These are phyloP conservation scores for Pythium aphanidermatum DNA, from an alignment of 352 stramenopile genomes.

Conservation along the genomic window DNA sequence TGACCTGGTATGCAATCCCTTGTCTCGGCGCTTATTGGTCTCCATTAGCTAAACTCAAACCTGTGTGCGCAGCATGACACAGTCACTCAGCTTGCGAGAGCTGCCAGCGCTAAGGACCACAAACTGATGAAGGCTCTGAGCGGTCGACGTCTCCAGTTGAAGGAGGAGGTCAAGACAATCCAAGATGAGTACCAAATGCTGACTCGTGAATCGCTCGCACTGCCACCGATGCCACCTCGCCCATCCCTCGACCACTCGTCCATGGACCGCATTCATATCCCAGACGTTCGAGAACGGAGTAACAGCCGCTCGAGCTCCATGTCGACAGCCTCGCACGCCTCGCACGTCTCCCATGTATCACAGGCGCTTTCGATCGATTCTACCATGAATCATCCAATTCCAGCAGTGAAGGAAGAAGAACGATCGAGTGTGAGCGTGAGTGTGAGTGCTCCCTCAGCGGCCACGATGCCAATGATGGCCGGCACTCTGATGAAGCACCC, in stretches of 20 bases:
- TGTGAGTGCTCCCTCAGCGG: not conserved
- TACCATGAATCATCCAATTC: slow-evolving; percentile 23
- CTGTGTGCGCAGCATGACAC: slow-evolving; percentile 57
- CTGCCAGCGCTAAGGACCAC: slow-evolving; percentile 47
- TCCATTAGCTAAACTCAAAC: too few relatives aligned
- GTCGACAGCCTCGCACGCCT: slow-evolving; percentile 51
- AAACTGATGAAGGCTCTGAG: slow-evolving; percentile 40
- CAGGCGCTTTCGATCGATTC: slow-evolving; percentile 45
- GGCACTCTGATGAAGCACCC: slow-evolving; percentile 70
- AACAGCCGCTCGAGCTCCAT: slow-evolving; percentile 23
- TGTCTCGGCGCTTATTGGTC: too few relatives aligned
- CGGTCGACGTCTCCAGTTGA: slow-evolving; percentile 48
- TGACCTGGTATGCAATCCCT: slow-evolving; percentile 11
- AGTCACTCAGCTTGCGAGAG: slow-evolving; percentile 50
- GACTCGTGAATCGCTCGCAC: slow-evolving; percentile 18
- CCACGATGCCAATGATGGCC: slow-evolving; percentile 32
- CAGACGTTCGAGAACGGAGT: slow-evolving; percentile 13
- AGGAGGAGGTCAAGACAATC: slow-evolving; percentile 67
- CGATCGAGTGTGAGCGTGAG: too few relatives aligned
- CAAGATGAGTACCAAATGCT: slow-evolving; percentile 40
- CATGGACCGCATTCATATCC: slow-evolving; percentile 3
- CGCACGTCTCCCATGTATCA: slow-evolving; percentile 48
- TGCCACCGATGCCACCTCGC: slow-evolving; percentile 12
- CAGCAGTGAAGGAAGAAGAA: slow-evolving; percentile 4
- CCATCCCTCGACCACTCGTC: slow-evolving; percentile 9